Evolutionary conservation across 139 green algal genomes (phyloP), one percentile per base, ranked within the genome.

Genomic region (Pseudopediastrum boryanum): DNA sequence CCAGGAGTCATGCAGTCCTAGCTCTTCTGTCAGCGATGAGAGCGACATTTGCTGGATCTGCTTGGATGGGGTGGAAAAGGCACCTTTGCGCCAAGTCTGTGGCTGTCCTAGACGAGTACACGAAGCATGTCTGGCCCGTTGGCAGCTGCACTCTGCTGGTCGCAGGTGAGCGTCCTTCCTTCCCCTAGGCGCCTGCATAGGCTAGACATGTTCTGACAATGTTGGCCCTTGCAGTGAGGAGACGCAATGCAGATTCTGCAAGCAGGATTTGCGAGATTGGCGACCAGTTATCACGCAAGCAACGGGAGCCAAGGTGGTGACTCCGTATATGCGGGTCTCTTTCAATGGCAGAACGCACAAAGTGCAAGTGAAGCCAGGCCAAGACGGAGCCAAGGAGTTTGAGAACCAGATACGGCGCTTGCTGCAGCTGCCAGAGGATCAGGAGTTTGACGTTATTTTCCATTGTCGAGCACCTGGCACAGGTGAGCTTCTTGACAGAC

Each of bases 11-110:
- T n/a, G n/a, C n/a, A n/a, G n/a, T n/a, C n/a, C n/a, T n/a, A n/a
- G n/a, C n/a, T n/a, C n/a, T n/a, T n/a, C n/a, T n/a, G n/a, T n/a
- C n/a, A n/a, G n/a, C n/a, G n/a, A n/a, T n/a, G n/a, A n/a, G n/a
- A n/a, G n/a, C 23, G 78, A 85, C 27, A 52, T 74, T 13, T 87
- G 85, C 69, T 87, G 82, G 83, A 85, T 90, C 13, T 90, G 85
- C 68, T 63, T 88, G 25, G 79, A 66, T 10, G 61, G 23, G n/a
- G 43, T 21, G 0, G 31, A 43, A 1, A 13, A 39, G 6, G 70
- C 68, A 6, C 66, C 80, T 31, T 61, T 89, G 54, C 27, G 21
- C 2, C 51, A n/a, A 25, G 68, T 71, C 2, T 89, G 85, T 50
- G 41, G 38, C 3, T 87, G 82, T 71, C 82, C 82, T 10, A 64